These are phyloP conservation scores for Globisporangium ultimum DNA, from an alignment of 352 stramenopile species.

Conservation along the genomic window DNA sequence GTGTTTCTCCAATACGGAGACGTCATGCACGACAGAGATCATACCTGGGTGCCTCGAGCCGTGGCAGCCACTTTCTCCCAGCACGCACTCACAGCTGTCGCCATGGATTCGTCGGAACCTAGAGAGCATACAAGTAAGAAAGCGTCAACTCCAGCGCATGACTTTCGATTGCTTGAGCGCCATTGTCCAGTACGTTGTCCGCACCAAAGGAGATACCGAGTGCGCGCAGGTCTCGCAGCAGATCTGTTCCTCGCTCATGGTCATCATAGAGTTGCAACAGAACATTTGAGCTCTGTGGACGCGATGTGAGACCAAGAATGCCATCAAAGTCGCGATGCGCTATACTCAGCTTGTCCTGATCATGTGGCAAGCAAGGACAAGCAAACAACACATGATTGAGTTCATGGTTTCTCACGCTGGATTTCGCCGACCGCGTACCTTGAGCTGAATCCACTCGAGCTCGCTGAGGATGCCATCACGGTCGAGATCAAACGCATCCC, in stretches of 20 bases:
- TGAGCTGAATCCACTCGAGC: conserved; percentile 30
- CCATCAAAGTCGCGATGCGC: conserved; percentile 24
- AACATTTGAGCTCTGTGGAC: conserved; percentile 1
- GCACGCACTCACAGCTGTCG: conserved; percentile 19
- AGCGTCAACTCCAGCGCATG: no score
- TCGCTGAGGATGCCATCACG: conserved; percentile 23
- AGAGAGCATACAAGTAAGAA: no score
- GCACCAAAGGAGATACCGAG: conserved; percentile 47
- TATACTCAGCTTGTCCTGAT: conserved; percentile 23
- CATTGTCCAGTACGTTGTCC: no score
- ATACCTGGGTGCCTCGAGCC: conserved; percentile 21
- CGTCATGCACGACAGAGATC: neutral
- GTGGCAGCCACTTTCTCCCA: conserved; percentile 24
- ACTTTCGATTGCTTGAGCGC: no score
- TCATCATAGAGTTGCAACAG: conserved; percentile 35
- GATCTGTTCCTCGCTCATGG: conserved; percentile 8
- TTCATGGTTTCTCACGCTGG: no score
- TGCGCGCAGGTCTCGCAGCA: conserved; percentile 34
- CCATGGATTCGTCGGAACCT: conserved; percentile 15
- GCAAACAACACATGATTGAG: no score
- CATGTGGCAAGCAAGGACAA: no score
- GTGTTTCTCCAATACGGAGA: no score
- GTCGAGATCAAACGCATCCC: conserved; percentile 30
- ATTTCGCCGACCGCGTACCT: no score
- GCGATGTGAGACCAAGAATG: conserved; percentile 11